These are phyloP conservation scores for Zangia roseola DNA, from an alignment of 768 basidiomycete genomes.

Conservation along the genomic window DNA sequence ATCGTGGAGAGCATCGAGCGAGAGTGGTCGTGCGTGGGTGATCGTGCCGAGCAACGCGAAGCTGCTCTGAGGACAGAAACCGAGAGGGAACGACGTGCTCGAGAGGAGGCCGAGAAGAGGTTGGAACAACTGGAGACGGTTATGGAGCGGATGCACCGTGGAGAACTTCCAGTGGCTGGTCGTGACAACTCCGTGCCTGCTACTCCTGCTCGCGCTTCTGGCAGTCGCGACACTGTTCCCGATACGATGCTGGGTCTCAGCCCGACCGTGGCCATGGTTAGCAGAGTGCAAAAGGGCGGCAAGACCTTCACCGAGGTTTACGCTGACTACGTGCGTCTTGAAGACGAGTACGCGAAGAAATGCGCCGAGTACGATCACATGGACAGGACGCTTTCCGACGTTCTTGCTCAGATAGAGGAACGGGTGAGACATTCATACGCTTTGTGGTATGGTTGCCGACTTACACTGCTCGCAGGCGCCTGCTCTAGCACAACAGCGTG, in stretches of 20 bases:
- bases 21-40: slow-evolving; percentile 76
- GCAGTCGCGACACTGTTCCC: slow-evolving; percentile 40
- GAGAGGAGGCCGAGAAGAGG: slow-evolving; percentile 70
- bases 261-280: slow-evolving; percentile 86
- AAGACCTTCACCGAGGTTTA: slow-evolving; percentile 96
- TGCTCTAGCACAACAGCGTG: slow-evolving; percentile 82
- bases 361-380: slow-evolving; percentile 82
- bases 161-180: slow-evolving; percentile 62
- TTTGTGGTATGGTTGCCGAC: background rate
- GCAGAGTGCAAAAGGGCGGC: slow-evolving; percentile 74
- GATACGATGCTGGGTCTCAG: slow-evolving; percentile 71
- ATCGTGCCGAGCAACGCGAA: slow-evolving; percentile 68
- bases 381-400: slow-evolving; percentile 73
- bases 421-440: slow-evolving; percentile 44
- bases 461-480: slow-evolving; percentile 62
- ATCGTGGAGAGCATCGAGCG: slow-evolving; percentile 80
- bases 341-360: slow-evolving; percentile 78
- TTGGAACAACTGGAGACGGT: slow-evolving; percentile 71
- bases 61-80: slow-evolving; percentile 64
- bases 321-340: slow-evolving; percentile 81
- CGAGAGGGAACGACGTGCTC: slow-evolving; percentile 64
- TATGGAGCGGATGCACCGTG: slow-evolving; percentile 67
- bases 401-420: slow-evolving; percentile 90
- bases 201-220: slow-evolving; percentile 43
- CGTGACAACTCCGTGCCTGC: slow-evolving; percentile 37